Percentiles rank a stretch among this genome's conserved stretches.
Evolutionary conservation across 371 early-diverging fungal genomes (phyloP).

Genomic region (Umbelopsis sp.): DNA sequence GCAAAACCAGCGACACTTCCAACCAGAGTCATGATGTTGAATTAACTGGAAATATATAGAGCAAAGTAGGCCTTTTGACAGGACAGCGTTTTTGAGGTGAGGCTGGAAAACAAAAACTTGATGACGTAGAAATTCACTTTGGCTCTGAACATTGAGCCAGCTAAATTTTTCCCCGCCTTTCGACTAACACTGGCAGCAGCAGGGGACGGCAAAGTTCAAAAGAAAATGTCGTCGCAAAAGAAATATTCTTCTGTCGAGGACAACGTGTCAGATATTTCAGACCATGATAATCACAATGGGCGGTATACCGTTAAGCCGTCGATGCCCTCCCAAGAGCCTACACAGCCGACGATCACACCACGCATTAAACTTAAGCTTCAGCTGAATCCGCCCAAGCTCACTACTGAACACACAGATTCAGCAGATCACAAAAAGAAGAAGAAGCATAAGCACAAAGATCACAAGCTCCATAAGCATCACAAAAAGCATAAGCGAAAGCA

Average conservation of each 20-base stretch:
- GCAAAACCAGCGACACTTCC: slow-evolving; percentile 56
- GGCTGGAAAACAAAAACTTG: slow-evolving; percentile 18
- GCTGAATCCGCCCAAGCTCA: slow-evolving; percentile 31
- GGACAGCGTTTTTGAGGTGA: background rate
- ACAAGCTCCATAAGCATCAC: slow-evolving; percentile 18
- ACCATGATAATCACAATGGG: background rate
- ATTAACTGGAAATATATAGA: slow-evolving; percentile 14
- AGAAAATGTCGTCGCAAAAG: slow-evolving; percentile 37
- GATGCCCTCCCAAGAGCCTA: slow-evolving; percentile 24
- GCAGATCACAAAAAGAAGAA: slow-evolving; percentile 45
- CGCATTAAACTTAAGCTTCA: slow-evolving; percentile 44
- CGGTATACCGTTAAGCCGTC: background rate
- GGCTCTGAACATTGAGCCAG: background rate
- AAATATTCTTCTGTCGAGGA: slow-evolving; percentile 34
- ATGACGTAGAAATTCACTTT: slow-evolving; percentile 10
- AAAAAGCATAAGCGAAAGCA: slow-evolving; percentile 26
- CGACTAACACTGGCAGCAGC: slow-evolving; percentile 15
- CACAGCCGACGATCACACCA: slow-evolving; percentile 26
- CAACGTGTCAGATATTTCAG: slow-evolving; percentile 26
- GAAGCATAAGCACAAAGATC: slow-evolving; percentile 41
- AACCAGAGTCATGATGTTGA: slow-evolving; percentile 43
- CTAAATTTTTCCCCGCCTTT: slow-evolving; percentile 17
- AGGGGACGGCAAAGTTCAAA: slow-evolving; percentile 17
- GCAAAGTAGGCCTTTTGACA: slow-evolving; percentile 10
- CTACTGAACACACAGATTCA: slow-evolving; percentile 16